Conservation (phyloP, 139 green algal genomes). For the Haematococcus lacustris region DNA sequence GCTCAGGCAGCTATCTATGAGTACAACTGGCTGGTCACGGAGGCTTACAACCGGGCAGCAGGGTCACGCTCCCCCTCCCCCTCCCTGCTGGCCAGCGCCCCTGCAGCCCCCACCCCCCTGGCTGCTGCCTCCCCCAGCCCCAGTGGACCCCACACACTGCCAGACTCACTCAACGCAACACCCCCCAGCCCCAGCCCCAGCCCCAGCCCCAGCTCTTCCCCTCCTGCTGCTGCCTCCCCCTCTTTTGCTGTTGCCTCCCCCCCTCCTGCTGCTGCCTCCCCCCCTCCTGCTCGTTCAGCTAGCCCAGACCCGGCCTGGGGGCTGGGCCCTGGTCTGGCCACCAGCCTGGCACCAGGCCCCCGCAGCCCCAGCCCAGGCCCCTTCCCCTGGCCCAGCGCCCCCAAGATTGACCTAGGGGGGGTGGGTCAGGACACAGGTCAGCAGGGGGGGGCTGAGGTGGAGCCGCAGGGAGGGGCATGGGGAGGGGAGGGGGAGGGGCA, state of each 20-base stretch:
- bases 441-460: not conserved
- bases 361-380: too few relatives aligned
- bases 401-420: not conserved
- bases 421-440: not conserved
- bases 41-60: conserved; percentile 15
- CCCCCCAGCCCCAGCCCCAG: too few relatives aligned
- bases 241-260: too few relatives aligned
- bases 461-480: not conserved
- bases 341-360: too few relatives aligned
- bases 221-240: too few relatives aligned
- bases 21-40: conserved; percentile 27
- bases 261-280: too few relatives aligned
- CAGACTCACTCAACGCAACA: not conserved
- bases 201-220: too few relatives aligned
- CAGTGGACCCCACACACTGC: not conserved
- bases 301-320: too few relatives aligned
- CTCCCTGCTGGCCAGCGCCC: not conserved
- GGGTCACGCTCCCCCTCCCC: too few relatives aligned
- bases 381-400: too few relatives aligned
- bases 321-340: too few relatives aligned
- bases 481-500: not conserved
- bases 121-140: not conserved
- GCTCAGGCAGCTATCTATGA: conserved; percentile 14
- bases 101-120: not conserved
- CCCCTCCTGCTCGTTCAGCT: too few relatives aligned